Evolutionary conservation across 2,329 filamentous ascomycete species (phyloP), one percentile per base, ranked within the genome.

Genomic region (Aspergillus udagawae): DNA sequence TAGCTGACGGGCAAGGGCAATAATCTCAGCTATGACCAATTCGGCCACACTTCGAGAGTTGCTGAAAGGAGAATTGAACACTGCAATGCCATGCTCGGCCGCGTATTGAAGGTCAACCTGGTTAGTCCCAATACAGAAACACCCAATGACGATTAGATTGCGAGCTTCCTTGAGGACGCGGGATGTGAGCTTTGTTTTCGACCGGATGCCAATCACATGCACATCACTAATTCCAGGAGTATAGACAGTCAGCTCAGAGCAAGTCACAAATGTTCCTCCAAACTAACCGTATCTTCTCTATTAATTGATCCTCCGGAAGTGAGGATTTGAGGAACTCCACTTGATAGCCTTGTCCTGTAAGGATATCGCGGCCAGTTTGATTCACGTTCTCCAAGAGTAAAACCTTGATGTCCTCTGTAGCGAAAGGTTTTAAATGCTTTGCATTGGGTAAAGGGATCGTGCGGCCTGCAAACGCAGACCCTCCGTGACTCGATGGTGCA

Each of bases 1-100:
- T 35, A 99, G 82, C 77, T 99, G 94, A 58, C 94, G 88, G 23
- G 94, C 94, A 54, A 99, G 86, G 42, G 83, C 81, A 69, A 99
- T 97, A 70, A 99, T 92, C 77, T 97, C 93, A 54, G 82, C 89
- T 72, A 99, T 97, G 67, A 97, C 92, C 56, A 97, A 82, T 80
- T 99, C 94, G 56, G 94, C 94, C 52, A 99, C 94, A 73, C 91
- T 96, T 73, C 94, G 89, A 8, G 93, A 97, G 79, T 99, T 99
- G 78, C 90, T 92, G 78, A 99, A 99, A 1, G 94, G 94, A 49
- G 94, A 97, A 79, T 99, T 99, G 86, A 99, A 99, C 63, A 99
- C 94, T 38, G 92, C 92, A 73, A 97, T 96, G 64, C 94, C 75
- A 59, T 77, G 71, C 20, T 75, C 70, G n/a, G 75, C 75, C 4